phyloP scores from a whole-genome alignment of 768 basidiomycete genomes.

The Mrakia gelida region DNA sequence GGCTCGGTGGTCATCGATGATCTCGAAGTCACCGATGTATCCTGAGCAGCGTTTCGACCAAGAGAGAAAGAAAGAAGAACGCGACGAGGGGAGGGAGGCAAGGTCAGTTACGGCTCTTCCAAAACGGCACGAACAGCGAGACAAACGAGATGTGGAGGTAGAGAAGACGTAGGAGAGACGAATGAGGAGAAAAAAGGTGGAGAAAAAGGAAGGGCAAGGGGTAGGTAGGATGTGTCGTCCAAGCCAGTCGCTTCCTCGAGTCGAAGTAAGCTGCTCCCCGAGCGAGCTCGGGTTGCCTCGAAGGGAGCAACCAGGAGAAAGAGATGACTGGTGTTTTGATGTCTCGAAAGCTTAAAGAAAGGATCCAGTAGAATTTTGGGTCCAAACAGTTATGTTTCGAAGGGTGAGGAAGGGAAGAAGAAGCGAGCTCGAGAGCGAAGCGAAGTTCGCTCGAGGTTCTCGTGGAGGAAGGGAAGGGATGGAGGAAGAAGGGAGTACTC shows the following conservation, averaged over 20 bases:
- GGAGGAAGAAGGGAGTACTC: not conserved
- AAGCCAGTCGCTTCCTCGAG: constrained; percentile 25
- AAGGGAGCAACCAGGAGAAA: constrained; percentile 14
- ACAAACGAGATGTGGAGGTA: constrained; percentile 17
- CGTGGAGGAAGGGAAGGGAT: not conserved
- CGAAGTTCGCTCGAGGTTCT: not conserved
- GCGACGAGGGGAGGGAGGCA: constrained; percentile 11
- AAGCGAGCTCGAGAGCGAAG: not conserved
- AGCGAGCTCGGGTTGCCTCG: constrained; percentile 7
- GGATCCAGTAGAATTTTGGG: constrained; percentile 41
- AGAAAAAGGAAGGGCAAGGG: not conserved
- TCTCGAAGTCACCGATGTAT: constrained; percentile 91
- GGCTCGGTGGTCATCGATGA: constrained; percentile 96
- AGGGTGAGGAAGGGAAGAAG: constrained; percentile 18
- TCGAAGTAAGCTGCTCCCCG: not conserved
- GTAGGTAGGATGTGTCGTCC: constrained; percentile 30
- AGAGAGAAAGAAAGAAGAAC: not conserved
- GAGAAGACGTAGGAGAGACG: constrained; percentile 32
- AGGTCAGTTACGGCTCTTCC: constrained; percentile 15
- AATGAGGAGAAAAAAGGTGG: constrained; percentile 17
- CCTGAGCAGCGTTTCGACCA: constrained; percentile 58
- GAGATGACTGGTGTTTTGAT: constrained; percentile 34
- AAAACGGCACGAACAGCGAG: not conserved
- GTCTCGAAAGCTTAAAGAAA: constrained; percentile 48
- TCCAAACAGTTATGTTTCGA: constrained; percentile 45